Conservation (phyloP, 2,329 filamentous ascomycete species). For the Neobulgaria alba region DNA sequence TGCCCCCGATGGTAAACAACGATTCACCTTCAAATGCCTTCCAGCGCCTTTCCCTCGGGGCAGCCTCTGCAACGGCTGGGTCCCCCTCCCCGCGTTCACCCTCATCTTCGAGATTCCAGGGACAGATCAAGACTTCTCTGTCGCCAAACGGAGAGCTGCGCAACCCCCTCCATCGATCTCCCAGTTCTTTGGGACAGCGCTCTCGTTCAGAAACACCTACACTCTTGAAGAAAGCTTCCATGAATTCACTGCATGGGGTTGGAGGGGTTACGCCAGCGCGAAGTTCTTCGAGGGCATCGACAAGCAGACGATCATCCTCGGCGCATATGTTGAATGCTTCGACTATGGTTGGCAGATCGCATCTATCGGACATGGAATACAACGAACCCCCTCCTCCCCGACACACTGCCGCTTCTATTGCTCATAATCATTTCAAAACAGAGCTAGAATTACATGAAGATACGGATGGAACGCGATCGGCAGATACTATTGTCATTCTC, state of each 20-base stretch:
- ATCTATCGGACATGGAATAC: constrained; percentile 30
- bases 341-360: constrained; percentile 32
- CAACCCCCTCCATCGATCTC: constrained; percentile 29
- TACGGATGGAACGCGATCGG: constrained; percentile 23
- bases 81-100: constrained; percentile 13
- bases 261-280: constrained; percentile 30
- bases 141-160: constrained; percentile 21
- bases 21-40: constrained; percentile 29
- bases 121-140: constrained; percentile 13
- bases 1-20: constrained; percentile 16
- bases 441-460: constrained; percentile 25
- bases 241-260: constrained; percentile 33
- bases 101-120: constrained; percentile 9
- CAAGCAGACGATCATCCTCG: constrained; percentile 36
- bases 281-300: constrained; percentile 21
- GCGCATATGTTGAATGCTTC: constrained; percentile 31
- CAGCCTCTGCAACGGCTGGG: constrained; percentile 12
- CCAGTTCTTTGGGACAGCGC: constrained; percentile 36
- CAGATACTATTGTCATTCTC: constrained; percentile 71
- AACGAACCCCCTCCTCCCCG: constrained; percentile 29
- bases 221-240: constrained; percentile 34
- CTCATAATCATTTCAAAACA: constrained; percentile 25
- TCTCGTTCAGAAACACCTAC: constrained; percentile 34
- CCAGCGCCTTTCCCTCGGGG: constrained; percentile 32
- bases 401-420: constrained; percentile 40